A percentile compares a stretch with the other conserved stretches of the same genome.
Evolutionary conservation across 805 yeast species (phyloP).

Genomic region (Candida ipomoeae): DNA sequence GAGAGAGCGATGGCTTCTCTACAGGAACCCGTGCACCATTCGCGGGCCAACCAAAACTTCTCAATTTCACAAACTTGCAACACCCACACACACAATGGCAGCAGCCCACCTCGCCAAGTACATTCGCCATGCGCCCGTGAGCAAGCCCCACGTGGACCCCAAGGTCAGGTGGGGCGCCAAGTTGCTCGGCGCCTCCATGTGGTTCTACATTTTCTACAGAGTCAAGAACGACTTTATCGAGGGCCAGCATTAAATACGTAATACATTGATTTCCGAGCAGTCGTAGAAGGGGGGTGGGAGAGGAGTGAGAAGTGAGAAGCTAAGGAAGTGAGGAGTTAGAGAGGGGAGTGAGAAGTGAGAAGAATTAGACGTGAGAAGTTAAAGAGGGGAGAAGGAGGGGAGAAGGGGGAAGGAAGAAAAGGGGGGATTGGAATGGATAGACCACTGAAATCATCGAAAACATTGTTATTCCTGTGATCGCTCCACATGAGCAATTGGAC

Average conservation of each 20-base stretch:
- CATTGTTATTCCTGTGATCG: not conserved
- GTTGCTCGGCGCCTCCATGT: constrained; percentile 77
- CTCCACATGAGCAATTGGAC: not conserved
- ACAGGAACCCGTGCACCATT: constrained; percentile 9
- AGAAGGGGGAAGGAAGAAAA: not conserved
- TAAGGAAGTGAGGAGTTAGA: not conserved
- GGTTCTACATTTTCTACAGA: constrained; percentile 85
- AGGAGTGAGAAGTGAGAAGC: not conserved
- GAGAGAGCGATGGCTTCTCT: not conserved
- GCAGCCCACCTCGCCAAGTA: constrained; percentile 40
- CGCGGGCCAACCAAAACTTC: constrained; percentile 15
- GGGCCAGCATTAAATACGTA: constrained; percentile 17
- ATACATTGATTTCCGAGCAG: not conserved
- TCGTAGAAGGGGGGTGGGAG: not conserved
- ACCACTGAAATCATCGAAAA: constrained; percentile 1
- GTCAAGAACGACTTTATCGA: constrained; percentile 54
- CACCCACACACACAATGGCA: constrained; percentile 28
- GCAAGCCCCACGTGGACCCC: constrained; percentile 61
- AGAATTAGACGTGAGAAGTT: no score
- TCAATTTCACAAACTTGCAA: not conserved
- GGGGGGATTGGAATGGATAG: no score
- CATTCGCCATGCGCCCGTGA: constrained; percentile 56
- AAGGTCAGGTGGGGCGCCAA: constrained; percentile 59
- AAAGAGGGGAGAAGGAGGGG: not conserved
- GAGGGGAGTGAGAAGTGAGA: not conserved